These are phyloP conservation scores for Schoenoplectus triqueter DNA, from an alignment of 202 grass and related monocot species.

Conservation along the genomic window DNA sequence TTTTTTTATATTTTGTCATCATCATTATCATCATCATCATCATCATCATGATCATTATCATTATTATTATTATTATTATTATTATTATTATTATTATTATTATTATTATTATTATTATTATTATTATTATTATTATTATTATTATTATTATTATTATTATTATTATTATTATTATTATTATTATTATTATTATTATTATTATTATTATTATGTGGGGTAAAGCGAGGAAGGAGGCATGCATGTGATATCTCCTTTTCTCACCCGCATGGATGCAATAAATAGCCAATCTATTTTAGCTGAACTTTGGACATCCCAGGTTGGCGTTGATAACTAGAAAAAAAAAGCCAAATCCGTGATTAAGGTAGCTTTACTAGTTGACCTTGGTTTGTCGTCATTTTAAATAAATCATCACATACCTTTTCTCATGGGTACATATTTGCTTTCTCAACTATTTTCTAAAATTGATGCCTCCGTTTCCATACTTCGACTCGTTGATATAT, in stretches of 20 bases:
- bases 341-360: slow-evolving; percentile 42
- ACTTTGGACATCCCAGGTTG: slow-evolving; percentile 35
- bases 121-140: no score
- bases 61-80: no score
- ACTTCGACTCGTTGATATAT: background rate
- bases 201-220: background rate
- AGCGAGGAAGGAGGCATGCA: slow-evolving; percentile 3
- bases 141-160: background rate
- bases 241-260: slow-evolving; percentile 25
- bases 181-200: no score
- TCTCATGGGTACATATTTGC: background rate
- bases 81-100: no score
- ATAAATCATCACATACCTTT: slow-evolving; percentile 19
- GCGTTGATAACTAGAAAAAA: slow-evolving; percentile 33
- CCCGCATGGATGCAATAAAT: slow-evolving; percentile 41
- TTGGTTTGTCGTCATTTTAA: slow-evolving; percentile 40
- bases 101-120: no score
- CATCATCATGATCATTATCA: no score
- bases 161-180: no score
- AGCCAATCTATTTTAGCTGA: slow-evolving; percentile 31
- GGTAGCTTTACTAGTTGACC: slow-evolving; percentile 42
- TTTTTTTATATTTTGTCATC: no score
- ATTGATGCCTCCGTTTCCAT: background rate
- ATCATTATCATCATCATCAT: no score
- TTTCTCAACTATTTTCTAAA: slow-evolving; percentile 33